phyloP scores from a whole-genome alignment of 768 basidiomycete species.

The Amanita pseudoporphyria region DNA sequence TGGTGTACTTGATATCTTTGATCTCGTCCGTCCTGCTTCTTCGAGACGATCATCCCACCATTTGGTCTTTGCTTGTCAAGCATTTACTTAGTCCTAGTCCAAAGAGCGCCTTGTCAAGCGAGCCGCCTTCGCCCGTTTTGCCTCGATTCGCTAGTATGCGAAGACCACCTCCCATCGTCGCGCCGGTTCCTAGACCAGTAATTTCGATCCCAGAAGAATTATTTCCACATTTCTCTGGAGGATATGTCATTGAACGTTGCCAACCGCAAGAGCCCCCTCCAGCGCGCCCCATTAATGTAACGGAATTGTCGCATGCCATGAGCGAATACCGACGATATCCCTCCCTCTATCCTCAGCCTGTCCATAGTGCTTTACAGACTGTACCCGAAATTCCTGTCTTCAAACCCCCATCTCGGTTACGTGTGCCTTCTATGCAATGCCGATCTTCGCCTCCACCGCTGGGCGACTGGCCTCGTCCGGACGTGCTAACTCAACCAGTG shows the following conservation, averaged over 20 bases:
- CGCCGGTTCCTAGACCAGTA: conserved; percentile 33
- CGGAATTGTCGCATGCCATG: conserved; percentile 7
- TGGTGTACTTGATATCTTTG: conserved; percentile 45
- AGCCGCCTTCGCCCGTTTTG: conserved; percentile 23
- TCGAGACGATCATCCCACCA: conserved; percentile 30
- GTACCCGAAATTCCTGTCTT: conserved; percentile 9
- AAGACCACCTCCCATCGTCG: conserved; percentile 25
- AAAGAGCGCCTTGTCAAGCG: conserved; percentile 21
- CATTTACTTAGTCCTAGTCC: conserved; percentile 27
- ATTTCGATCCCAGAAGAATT: conserved; percentile 21
- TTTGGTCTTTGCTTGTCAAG: conserved; percentile 45
- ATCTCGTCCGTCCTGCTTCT: conserved; percentile 31
- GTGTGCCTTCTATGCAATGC: conserved; percentile 8
- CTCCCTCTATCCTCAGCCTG: conserved; percentile 19
- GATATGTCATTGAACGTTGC: conserved; percentile 42
- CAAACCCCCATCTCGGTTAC: neutral
- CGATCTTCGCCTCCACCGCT: conserved; percentile 33
- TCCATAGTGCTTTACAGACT: conserved; percentile 15
- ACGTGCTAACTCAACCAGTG: conserved; percentile 25
- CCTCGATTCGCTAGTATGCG: conserved; percentile 27
- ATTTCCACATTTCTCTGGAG: conserved; percentile 29
- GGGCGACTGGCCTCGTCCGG: conserved; percentile 44
- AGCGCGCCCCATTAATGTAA: conserved; percentile 15
- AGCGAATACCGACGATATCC: conserved; percentile 11
- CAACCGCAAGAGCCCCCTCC: conserved; percentile 17